Evolutionary conservation across 2,329 filamentous ascomycete genomes (phyloP).

Genomic region (Fusarium metavorans): DNA sequence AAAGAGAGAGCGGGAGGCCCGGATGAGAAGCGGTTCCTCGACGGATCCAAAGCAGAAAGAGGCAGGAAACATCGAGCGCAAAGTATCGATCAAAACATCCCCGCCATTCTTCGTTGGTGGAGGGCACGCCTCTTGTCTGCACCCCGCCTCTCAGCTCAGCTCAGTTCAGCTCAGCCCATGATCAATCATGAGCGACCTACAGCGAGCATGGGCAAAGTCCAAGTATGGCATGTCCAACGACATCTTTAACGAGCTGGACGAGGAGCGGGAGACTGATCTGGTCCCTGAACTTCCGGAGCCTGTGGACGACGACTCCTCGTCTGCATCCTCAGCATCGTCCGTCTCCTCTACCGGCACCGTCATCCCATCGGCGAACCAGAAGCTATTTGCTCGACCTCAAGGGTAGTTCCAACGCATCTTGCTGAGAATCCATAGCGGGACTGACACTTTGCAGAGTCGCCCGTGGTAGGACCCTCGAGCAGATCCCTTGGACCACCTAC

Average conservation of each 20-base stretch:
- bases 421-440: constrained; percentile 19
- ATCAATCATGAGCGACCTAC: constrained; percentile 80
- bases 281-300: constrained; percentile 59
- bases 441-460: constrained; percentile 55
- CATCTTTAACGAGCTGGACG: constrained; percentile 64
- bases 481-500: constrained; percentile 88
- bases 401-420: constrained; percentile 60
- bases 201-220: constrained; percentile 81
- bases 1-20: constrained; percentile 9
- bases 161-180: constrained; percentile 21
- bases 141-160: constrained; percentile 12
- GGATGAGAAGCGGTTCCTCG: constrained; percentile 11
- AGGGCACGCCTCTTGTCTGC: constrained; percentile 34
- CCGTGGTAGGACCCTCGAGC: constrained; percentile 68
- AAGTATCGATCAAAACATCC: constrained; percentile 16
- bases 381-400: constrained; percentile 78
- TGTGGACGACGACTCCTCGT: constrained; percentile 74
- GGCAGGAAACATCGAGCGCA: constrained; percentile 10
- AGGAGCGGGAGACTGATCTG: constrained; percentile 62
- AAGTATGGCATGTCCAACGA: constrained; percentile 72
- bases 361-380: constrained; percentile 79
- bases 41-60: constrained; percentile 1
- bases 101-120: constrained; percentile 4
- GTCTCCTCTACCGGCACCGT: constrained; percentile 94
- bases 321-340: constrained; percentile 82